Evolutionary conservation across 805 yeast genomes (phyloP).

Genomic region (Metschnikowia peoriensis): DNA sequence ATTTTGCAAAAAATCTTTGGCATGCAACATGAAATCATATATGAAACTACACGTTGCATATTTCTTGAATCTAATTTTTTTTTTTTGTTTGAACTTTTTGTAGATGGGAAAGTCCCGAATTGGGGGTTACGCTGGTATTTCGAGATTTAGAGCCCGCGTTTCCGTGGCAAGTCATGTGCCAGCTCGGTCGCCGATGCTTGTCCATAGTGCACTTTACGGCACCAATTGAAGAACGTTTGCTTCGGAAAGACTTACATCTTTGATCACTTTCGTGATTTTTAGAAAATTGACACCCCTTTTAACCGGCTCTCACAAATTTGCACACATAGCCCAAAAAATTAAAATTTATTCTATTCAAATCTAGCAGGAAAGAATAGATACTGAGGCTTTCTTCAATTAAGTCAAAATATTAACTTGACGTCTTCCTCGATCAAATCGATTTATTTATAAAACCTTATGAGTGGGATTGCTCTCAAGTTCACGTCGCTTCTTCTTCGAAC

Average conservation of each 20-base stretch:
- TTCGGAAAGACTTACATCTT: neutral
- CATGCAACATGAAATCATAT: no score
- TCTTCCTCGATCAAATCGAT: neutral
- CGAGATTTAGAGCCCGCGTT: neutral
- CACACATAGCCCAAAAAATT: neutral
- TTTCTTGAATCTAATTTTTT: no score
- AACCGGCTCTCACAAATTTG: no score
- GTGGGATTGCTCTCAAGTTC: slow-evolving; percentile 72
- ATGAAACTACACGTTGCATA: no score
- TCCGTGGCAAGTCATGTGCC: slow-evolving; percentile 3
- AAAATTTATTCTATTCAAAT: no score
- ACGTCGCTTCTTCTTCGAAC: slow-evolving; percentile 71
- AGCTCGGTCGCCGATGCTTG: neutral
- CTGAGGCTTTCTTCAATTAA: no score
- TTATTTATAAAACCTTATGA: slow-evolving; percentile 43
- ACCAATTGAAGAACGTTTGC: neutral
- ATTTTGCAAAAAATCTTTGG: no score
- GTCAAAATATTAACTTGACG: no score
- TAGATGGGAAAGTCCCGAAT: no score
- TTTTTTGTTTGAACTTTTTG: no score
- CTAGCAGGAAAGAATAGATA: no score
- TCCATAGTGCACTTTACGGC: neutral
- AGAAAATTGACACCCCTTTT: neutral
- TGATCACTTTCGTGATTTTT: neutral
- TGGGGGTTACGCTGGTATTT: neutral